Evolutionary conservation across 495 filamentous ascomycete species (phyloP), one percentile per base, ranked within the genome.

Genomic region (Rostrohypoxylon terebratum): DNA sequence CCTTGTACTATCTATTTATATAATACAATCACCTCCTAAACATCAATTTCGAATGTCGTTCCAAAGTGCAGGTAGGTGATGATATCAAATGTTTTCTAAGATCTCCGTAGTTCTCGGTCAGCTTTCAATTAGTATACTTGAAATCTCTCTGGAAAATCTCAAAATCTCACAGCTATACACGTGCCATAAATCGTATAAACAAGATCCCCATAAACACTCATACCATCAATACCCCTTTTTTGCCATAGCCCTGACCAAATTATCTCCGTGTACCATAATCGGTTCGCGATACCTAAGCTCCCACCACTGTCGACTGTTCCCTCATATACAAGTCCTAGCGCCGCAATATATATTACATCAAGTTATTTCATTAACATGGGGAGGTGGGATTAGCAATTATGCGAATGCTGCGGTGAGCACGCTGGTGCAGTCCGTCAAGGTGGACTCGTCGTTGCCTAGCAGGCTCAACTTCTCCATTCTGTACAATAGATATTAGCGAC

Each of bases 401-500:
- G 66, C 59, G n/a, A 76, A 70, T 4, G 71, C 74, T 1, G 33
- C 71, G 1, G 23, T 48, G n/a, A 76, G 21, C 25, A 71, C 70
- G 20, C 59, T 65, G 3, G 71, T 47, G 59, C 74, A 76, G 23
- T 76, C 74, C 0, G 58, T 65, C 47, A 74, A 61, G 36, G 55
- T 71, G 0, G 53, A 44, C 14, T 53, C 48, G 42, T 76, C 63
- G 54, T 67, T 76, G 4, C 74, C 74, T 4, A 76, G 55, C 0
- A 76, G 3, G 40, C 57, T 42, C 38, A 76, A 34, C 21, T 76
- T 76, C n/a, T 69, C 70, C 74, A 76, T 76, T 3, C 73, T 75
- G 4, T 40, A 58, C 1, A 3, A 44, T 0, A 13, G 25, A 38
- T 25, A 13, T 66, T 58, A 66, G 69, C 14, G 3, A 47, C 10